Base-by-base conservation (phyloP, 1,284 basidiomycete species). In the Microbotryum violaceum region DNA sequence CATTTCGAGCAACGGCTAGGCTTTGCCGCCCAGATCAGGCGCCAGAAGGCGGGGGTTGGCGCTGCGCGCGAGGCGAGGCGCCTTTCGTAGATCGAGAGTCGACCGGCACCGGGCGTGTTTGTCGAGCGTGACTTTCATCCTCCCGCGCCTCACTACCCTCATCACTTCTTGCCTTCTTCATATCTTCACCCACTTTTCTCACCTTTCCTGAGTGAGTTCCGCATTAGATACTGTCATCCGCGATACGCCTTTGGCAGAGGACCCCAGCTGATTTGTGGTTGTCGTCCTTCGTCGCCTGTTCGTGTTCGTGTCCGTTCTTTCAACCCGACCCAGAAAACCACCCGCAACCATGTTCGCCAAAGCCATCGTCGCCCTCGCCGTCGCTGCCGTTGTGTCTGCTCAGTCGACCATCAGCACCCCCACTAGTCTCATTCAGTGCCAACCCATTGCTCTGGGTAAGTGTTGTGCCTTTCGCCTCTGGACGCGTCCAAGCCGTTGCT, bases 321-420 rank as follows among this genome's bases (percentile, higher is more conserved):
- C 42, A 27, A 23, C 18, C 31, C 33, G 12, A 20, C 31, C 9
- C 37, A 16, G 7, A 42, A 27, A 42, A 23, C 54, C 25, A 31
- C 33, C 57, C 31, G 51, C 52, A 44, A 37, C 49, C 12, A 51
- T 45, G 37, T 37, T 50, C 50, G 53, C 62, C n/a, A 44, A 37
- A 59, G 52, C 52, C 54, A 51, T 58, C 57, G 53, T 54, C 21
- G 59, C 57, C 50, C 45, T 61, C 49, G 56, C 57, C 46, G 54
- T 61, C 54, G 61, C 53, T 47, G 57, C 54, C 50, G 31, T 61
- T 53, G 61, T 51, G 49, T 53, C 58, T 29, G 65, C 58, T 18
- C 61, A 61, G 53, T 44, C 44, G 27, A 42, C 37, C 37, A 63
- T 66, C 65, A 58, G 58, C 56, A 66, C 62, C 42, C 62, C 65